Conservation (phyloP, 805 yeast genomes). For the Huiozyma sinensis region DNA sequence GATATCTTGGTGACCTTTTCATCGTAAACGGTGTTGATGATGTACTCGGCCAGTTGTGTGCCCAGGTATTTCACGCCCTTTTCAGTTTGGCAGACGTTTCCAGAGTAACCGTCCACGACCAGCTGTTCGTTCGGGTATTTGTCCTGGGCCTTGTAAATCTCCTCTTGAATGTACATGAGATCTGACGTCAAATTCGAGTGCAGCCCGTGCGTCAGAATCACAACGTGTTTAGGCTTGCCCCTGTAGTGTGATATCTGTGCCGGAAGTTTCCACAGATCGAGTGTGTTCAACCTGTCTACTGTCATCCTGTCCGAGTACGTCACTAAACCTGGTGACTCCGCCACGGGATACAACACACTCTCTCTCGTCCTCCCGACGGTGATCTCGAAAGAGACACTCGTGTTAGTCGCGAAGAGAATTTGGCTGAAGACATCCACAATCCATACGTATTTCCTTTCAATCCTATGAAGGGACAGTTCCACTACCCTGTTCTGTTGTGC, state of each 20-base stretch:
- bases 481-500: conserved; percentile 56
- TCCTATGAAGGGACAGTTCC: conserved; percentile 54
- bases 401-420: conserved; percentile 51
- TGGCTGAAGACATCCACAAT: conserved; percentile 62
- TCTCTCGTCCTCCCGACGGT: conserved; percentile 36
- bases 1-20: conserved; percentile 45
- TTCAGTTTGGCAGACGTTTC: conserved; percentile 70
- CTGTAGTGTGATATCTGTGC: conserved; percentile 9
- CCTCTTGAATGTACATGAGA: conserved; percentile 62
- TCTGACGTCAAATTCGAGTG: conserved; percentile 72
- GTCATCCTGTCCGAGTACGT: conserved; percentile 28
- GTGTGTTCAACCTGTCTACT: conserved; percentile 44
- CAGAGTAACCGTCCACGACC: conserved; percentile 57
- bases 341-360: conserved; percentile 6
- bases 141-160: conserved; percentile 38
- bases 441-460: conserved; percentile 54
- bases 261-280: conserved; percentile 66
- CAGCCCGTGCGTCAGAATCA: conserved; percentile 64
- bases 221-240: conserved; percentile 46
- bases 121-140: conserved; percentile 32
- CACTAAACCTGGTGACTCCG: conserved; percentile 25
- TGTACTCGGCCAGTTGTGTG: conserved; percentile 54
- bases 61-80: conserved; percentile 69
- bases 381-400: conserved; percentile 54
- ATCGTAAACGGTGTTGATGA: conserved; percentile 38